A percentile compares a stretch with the other conserved stretches of the same genome.
Evolutionary conservation across 257 asterid species (phyloP).

Genomic region (Eustoma russellianum): DNA sequence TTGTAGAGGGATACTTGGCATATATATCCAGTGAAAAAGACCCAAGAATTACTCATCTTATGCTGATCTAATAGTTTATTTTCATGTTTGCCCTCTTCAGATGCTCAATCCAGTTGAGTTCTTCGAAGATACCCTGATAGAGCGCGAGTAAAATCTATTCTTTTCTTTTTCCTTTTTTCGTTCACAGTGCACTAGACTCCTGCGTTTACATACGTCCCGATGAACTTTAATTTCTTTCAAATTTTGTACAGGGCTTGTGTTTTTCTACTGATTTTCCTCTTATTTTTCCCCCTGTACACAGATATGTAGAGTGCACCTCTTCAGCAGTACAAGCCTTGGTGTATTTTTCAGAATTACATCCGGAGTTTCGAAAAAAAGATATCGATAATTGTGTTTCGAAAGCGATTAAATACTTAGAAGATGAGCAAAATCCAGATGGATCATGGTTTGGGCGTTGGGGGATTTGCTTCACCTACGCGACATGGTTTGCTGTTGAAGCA

Average conservation of each 20-base stretch:
- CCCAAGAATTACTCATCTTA: no score
- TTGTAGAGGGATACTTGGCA: no score
- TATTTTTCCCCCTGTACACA: not conserved
- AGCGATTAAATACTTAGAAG: conserved; percentile 25
- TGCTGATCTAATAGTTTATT: not conserved
- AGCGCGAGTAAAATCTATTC: conserved; percentile 32
- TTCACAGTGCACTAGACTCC: no score
- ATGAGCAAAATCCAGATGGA: conserved; percentile 36
- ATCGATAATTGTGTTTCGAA: conserved; percentile 28
- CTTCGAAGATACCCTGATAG: conserved; percentile 35
- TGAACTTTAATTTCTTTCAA: no score
- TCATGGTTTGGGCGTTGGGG: conserved; percentile 49
- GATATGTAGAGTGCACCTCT: conserved; percentile 50
- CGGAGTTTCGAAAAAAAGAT: conserved; percentile 22
- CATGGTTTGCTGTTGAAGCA: conserved; percentile 43
- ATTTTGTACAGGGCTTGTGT: not conserved
- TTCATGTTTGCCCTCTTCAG: conserved; percentile 7
- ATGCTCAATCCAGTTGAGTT: conserved; percentile 42
- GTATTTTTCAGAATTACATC: conserved; percentile 27
- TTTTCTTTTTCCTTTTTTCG: not conserved
- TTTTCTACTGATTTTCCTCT: no score
- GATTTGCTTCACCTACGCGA: conserved; percentile 43
- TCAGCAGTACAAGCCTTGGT: conserved; percentile 35
- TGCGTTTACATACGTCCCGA: no score
- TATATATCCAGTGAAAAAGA: no score